phyloP scores from a whole-genome alignment of 2,329 filamentous ascomycete genomes.

The Waltergamsia citrina region DNA sequence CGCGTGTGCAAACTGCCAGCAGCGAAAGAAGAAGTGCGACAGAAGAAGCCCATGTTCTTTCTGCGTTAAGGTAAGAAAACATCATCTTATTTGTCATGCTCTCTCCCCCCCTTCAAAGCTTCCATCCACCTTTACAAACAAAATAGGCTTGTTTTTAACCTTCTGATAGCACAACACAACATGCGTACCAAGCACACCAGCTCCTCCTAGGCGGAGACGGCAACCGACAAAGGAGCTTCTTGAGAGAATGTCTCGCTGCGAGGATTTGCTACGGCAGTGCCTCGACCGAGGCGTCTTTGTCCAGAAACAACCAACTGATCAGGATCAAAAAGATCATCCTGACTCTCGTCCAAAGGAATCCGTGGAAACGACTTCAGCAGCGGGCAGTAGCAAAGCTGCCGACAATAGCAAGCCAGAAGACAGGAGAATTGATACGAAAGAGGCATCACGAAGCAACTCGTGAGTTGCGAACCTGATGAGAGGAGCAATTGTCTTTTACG shows the following conservation, averaged over 20 bases:
- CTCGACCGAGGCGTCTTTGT: constrained; percentile 1
- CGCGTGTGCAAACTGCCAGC: constrained; percentile 19
- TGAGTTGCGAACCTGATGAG: too few relatives aligned
- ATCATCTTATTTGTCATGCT: background rate
- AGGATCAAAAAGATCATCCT: background rate
- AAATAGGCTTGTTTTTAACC: background rate
- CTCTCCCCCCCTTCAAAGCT: too few relatives aligned
- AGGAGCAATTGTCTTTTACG: too few relatives aligned
- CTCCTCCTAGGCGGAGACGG: constrained; percentile 17
- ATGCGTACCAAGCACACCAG: constrained; percentile 16
- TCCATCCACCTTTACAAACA: background rate
- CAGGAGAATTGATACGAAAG: too few relatives aligned
- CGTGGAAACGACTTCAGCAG: too few relatives aligned
- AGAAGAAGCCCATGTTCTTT: constrained; percentile 18
- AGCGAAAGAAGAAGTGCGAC: constrained; percentile 23
- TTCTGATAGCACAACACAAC: constrained; percentile 11
- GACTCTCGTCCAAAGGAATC: background rate
- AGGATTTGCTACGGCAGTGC: constrained; percentile 10
- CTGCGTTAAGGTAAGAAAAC: constrained; percentile 15
- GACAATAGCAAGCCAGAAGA: too few relatives aligned
- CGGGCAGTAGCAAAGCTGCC: background rate
- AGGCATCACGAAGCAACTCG: too few relatives aligned
- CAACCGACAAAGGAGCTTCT: constrained; percentile 17
- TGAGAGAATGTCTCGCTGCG: constrained; percentile 13
- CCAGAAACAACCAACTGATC: background rate